Conservation (phyloP, 768 basidiomycete species). For the Clitopilus hobsonii region DNA sequence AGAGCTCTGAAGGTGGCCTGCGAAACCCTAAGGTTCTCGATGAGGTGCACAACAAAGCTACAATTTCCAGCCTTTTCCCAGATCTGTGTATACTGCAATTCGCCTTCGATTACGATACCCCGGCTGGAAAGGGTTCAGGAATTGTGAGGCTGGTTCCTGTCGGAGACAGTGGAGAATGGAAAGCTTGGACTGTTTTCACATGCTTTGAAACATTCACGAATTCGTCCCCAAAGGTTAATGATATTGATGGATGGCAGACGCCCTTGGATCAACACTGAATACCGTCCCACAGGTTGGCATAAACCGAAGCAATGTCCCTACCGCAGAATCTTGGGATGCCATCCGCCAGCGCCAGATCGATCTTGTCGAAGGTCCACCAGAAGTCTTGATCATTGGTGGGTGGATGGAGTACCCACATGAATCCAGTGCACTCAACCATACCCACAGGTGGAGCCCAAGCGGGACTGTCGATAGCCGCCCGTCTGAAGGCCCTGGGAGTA, state of each 20-base stretch:
- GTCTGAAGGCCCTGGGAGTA: conserved; percentile 58
- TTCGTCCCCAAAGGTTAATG: conserved; percentile 30
- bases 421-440: background rate
- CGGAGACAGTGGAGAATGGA: conserved; percentile 36
- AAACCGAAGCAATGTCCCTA: conserved; percentile 5
- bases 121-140: conserved; percentile 37
- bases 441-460: conserved; percentile 39
- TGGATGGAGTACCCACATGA: background rate
- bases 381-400: conserved; percentile 51
- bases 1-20: conserved; percentile 1
- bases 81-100: conserved; percentile 7
- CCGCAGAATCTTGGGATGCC: conserved; percentile 32
- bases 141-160: conserved; percentile 48
- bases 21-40: conserved; percentile 3
- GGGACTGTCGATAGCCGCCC: conserved; percentile 57
- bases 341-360: conserved; percentile 33
- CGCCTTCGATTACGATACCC: conserved; percentile 43
- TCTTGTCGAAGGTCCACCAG: conserved; percentile 43
- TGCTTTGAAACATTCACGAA: conserved; percentile 43
- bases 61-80: conserved; percentile 7
- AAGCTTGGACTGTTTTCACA: conserved; percentile 50
- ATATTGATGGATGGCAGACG: too few relatives aligned
- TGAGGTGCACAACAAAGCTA: conserved; percentile 5
- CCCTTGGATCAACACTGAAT: too few relatives aligned
- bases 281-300: conserved; percentile 7